A percentile compares a stretch with the other conserved stretches of the same genome.
Conservation (phyloP, 2,329 filamentous ascomycete species). For the Pestalotiopsis sp. region DNA sequence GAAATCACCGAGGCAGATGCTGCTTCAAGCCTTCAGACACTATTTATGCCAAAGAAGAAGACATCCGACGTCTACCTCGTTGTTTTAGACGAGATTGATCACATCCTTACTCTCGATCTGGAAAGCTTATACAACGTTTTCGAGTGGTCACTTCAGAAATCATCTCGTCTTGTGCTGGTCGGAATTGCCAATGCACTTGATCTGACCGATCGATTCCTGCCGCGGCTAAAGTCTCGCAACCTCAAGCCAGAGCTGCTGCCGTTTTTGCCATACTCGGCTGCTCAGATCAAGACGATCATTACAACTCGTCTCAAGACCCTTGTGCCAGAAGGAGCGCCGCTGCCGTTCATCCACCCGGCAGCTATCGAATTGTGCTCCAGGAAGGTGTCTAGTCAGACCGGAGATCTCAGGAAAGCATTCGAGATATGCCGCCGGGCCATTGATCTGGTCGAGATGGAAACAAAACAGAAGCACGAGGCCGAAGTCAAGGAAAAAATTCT, state of each 20-base stretch:
- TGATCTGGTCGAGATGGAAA: constrained; percentile 86
- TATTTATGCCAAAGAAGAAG: constrained; percentile 67
- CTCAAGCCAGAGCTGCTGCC: constrained; percentile 86
- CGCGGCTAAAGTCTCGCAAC: constrained; percentile 88
- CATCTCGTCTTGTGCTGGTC: constrained; percentile 78
- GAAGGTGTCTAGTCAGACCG: constrained; percentile 92
- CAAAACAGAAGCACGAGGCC: constrained; percentile 70
- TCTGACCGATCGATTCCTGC: constrained; percentile 90
- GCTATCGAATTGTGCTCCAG: constrained; percentile 93
- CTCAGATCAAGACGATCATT: constrained; percentile 86
- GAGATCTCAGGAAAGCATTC: constrained; percentile 92
- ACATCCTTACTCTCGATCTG: constrained; percentile 83
- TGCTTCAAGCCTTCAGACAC: constrained; percentile 64
- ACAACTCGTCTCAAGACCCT: constrained; percentile 78
- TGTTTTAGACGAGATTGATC: constrained; percentile 92
- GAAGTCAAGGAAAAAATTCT: constrained; percentile 56
- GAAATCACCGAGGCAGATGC: constrained; percentile 67
- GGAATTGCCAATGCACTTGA: constrained; percentile 97
- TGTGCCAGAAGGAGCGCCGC: constrained; percentile 55
- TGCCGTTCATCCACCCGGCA: constrained; percentile 91
- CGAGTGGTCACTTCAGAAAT: constrained; percentile 86
- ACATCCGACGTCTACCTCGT: constrained; percentile 69
- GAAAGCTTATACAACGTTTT: constrained; percentile 93
- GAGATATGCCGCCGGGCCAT: constrained; percentile 89
- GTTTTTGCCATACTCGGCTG: constrained; percentile 87